These are phyloP conservation scores for Mycena rosella DNA, from an alignment of 768 basidiomycete species.

Conservation along the genomic window DNA sequence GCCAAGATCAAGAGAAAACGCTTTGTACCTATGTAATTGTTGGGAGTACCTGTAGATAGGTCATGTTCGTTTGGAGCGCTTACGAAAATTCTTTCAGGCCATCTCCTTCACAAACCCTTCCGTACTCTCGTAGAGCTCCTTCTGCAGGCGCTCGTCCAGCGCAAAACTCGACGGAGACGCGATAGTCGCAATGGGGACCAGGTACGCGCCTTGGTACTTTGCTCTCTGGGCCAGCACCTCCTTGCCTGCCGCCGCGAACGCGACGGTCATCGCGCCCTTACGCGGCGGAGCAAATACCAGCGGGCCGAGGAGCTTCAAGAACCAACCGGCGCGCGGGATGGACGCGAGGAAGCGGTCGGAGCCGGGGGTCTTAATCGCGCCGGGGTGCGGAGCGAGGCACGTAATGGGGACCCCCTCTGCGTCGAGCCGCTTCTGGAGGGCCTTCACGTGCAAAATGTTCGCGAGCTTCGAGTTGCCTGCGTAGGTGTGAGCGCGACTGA, in stretches of 20 bases:
- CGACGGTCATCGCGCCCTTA: slow-evolving; percentile 43
- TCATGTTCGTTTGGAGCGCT: too few relatives aligned
- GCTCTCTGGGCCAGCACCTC: slow-evolving; percentile 36
- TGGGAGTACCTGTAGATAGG: too few relatives aligned
- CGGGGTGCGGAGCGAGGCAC: slow-evolving; percentile 46
- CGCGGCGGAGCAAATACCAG: slow-evolving; percentile 36
- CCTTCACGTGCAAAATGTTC: slow-evolving; percentile 48
- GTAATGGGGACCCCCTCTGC: slow-evolving; percentile 42
- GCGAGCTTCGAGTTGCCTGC: slow-evolving; percentile 39
- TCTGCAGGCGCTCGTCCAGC: slow-evolving; percentile 40
- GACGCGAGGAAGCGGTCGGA: slow-evolving; percentile 8
- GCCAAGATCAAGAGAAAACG: too few relatives aligned
- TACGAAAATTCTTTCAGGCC: too few relatives aligned
- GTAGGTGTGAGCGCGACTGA: neutral
- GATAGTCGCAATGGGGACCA: slow-evolving; percentile 43
- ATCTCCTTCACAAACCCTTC: slow-evolving; percentile 31
- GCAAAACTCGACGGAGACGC: slow-evolving; percentile 28
- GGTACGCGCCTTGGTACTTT: slow-evolving; percentile 47
- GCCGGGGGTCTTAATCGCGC: slow-evolving; percentile 43
- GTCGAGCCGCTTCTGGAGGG: slow-evolving; percentile 56
- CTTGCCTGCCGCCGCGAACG: slow-evolving; percentile 46
- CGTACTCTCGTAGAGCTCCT: slow-evolving; percentile 45
- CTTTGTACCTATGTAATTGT: too few relatives aligned
- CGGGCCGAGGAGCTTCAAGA: slow-evolving; percentile 39
- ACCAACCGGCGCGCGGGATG: slow-evolving; percentile 28